A percentile compares a stretch with the other conserved stretches of the same genome.
Conservation (phyloP, 2,329 filamentous ascomycete genomes). For the Stemphylium lycopersici region DNA sequence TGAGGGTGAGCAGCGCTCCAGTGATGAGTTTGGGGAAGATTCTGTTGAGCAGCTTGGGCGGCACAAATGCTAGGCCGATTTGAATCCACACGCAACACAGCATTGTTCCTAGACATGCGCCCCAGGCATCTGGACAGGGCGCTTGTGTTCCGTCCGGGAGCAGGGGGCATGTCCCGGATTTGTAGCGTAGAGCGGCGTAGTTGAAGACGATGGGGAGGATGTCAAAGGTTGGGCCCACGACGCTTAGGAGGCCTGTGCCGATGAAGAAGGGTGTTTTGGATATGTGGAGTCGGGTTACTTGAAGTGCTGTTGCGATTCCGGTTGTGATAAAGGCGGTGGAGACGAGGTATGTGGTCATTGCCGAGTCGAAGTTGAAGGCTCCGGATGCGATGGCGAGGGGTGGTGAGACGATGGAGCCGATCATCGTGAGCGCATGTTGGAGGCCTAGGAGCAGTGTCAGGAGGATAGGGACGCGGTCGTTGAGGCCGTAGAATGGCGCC, state of each 20-base stretch:
- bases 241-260: constrained; percentile 35
- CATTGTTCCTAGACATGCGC: constrained; percentile 42
- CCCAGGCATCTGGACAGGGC: constrained; percentile 33
- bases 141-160: constrained; percentile 28
- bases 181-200: constrained; percentile 34
- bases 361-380: constrained; percentile 35
- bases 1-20: constrained; percentile 28
- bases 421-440: constrained; percentile 42
- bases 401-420: constrained; percentile 33
- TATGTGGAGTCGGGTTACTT: constrained; percentile 36
- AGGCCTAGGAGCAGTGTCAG: constrained; percentile 36
- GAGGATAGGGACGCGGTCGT: constrained; percentile 34
- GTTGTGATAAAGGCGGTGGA: constrained; percentile 40
- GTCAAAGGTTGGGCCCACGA: constrained; percentile 39
- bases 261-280: constrained; percentile 35
- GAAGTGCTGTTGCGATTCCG: constrained; percentile 35
- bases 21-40: constrained; percentile 39
- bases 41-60: constrained; percentile 29
- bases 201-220: constrained; percentile 39
- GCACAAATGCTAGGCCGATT: constrained; percentile 33
- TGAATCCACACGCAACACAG: constrained; percentile 53
- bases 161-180: constrained; percentile 29
- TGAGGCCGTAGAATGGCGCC: constrained; percentile 36
- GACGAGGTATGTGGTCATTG: constrained; percentile 34
- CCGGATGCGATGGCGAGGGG: constrained; percentile 39